Base-by-base conservation (phyloP, 2,329 filamentous ascomycete species). In the Graphilbum ipis-grandicollis region DNA sequence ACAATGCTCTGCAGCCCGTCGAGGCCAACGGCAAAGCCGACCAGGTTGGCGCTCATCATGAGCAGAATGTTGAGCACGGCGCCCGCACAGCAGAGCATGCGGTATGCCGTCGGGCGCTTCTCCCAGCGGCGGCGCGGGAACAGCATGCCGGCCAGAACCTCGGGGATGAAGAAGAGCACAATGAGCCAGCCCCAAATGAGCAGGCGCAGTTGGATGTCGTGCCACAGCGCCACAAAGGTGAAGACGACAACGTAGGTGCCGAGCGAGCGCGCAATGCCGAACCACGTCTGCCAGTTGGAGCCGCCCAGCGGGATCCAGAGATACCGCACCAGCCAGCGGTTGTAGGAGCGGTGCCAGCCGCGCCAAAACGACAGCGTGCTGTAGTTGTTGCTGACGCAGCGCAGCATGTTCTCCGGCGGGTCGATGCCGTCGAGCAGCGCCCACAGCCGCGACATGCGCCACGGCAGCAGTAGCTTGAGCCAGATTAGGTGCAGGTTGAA, bases 361-460 rank as follows among this genome's bases (percentile, higher is more conserved):
- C 90, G 81, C 90, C 90, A 98, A 60, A 98, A 98, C 17, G 78
- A 76, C 30, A 86, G 68, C 0, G 84, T 79, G 44, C 79, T 86
- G 62, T 86, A 94, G 56, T 96, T 96, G 62, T 98, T 75, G 51
- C 77, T 86, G 58, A 94, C 84, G 57, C 92, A 98, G 47, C 90
- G 81, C 38, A 94, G 72, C 84, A 98, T 94, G 60, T 98, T 98
- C 59, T 98, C 90, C 0, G 90, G 88, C 0, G 90, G 84, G 51
- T 98, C 90, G 47, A 98, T 74, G 42, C 82, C 83, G 53, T 98
- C 90, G 14, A 86, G 53, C 4, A 98, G 68, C 0, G 83, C 68
- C 90, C 90, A 98, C n/a, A 98, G 73, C 5, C 92, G 81, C 70
- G 96, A 96, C 55, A 96, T 79, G n/a, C 90, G 80, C 86, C 88